These are phyloP conservation scores for Sporothrix variecibatus DNA, from an alignment of 2,329 filamentous ascomycete genomes.

Conservation along the genomic window DNA sequence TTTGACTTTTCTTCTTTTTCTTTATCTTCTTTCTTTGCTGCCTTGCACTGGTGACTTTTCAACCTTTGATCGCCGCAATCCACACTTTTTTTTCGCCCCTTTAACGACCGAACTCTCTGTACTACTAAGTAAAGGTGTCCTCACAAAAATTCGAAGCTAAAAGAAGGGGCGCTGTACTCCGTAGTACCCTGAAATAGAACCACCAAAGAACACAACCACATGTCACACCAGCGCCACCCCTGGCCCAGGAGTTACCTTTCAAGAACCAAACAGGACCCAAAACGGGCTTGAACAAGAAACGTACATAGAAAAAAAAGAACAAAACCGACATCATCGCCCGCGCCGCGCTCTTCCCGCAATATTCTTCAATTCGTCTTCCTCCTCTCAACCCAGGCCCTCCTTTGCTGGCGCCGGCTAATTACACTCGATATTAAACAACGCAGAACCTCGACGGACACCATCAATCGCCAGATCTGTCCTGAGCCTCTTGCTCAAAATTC, in stretches of 20 bases:
- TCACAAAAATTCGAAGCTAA: not conserved
- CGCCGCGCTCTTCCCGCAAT: not conserved
- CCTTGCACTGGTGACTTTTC: not conserved
- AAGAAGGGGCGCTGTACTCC: not conserved
- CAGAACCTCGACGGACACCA: not conserved
- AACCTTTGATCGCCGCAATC: not conserved
- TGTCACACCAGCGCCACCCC: conserved; percentile 6
- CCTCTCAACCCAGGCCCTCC: not conserved
- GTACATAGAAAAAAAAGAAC: not conserved
- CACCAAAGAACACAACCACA: not conserved
- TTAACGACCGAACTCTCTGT: not conserved
- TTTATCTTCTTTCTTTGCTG: not conserved
- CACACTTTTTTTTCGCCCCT: not conserved
- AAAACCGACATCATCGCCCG: conserved; percentile 19
- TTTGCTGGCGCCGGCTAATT: conserved; percentile 10
- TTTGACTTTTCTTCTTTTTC: not conserved
- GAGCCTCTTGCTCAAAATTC: not conserved
- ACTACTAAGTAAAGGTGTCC: conserved; percentile 19
- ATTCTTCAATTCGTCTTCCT: not conserved
- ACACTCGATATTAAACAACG: conserved; percentile 19
- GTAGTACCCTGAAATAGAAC: not conserved
- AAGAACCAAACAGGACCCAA: not conserved
- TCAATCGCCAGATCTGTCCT: not conserved
- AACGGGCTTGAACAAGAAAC: not conserved
- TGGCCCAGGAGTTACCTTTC: not conserved